These are phyloP conservation scores for Pterocarpus macrocarpus DNA, from an alignment of 306 rosid species.

Conservation along the genomic window DNA sequence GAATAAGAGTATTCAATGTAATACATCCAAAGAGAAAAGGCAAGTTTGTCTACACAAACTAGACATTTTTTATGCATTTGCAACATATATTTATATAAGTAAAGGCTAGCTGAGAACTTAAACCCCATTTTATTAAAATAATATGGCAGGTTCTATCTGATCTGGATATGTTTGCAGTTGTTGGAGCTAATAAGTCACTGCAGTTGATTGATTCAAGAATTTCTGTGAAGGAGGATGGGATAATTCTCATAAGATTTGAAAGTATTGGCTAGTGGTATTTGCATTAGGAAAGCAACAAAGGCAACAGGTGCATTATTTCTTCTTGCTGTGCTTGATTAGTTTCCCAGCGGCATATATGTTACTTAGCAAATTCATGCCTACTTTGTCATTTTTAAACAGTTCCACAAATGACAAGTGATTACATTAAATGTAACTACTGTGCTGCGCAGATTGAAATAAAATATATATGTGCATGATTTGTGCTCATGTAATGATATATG, in stretches of 20 bases:
- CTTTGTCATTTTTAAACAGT: constrained; percentile 55
- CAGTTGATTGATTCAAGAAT: constrained; percentile 69
- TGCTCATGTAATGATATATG: no score
- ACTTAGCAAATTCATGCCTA: constrained; percentile 28
- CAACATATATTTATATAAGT: constrained; percentile 13
- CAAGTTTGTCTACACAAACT: constrained; percentile 39
- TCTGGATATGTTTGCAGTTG: constrained; percentile 77
- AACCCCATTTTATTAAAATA: constrained; percentile 35
- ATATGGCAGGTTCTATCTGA: constrained; percentile 77
- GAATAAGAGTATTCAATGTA: constrained; percentile 84
- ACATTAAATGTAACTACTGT: constrained; percentile 68
- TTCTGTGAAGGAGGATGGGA: constrained; percentile 69
- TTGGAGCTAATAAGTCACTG: constrained; percentile 87
- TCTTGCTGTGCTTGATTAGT: constrained; percentile 21
- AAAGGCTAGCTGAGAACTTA: constrained; percentile 14
- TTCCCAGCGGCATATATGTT: constrained; percentile 16
- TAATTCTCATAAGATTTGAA: constrained; percentile 73
- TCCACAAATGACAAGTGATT: constrained; percentile 56
- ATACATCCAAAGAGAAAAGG: constrained; percentile 84
- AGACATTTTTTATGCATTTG: constrained; percentile 3
- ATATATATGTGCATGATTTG: no score
- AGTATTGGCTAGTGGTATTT: constrained; percentile 81
- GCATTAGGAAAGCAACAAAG: constrained; percentile 67
- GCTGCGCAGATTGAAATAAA: constrained; percentile 63
- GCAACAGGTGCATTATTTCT: constrained; percentile 57